These are phyloP conservation scores for Artemisia argyi DNA, from an alignment of 129 eudicot species.

Conservation along the genomic window DNA sequence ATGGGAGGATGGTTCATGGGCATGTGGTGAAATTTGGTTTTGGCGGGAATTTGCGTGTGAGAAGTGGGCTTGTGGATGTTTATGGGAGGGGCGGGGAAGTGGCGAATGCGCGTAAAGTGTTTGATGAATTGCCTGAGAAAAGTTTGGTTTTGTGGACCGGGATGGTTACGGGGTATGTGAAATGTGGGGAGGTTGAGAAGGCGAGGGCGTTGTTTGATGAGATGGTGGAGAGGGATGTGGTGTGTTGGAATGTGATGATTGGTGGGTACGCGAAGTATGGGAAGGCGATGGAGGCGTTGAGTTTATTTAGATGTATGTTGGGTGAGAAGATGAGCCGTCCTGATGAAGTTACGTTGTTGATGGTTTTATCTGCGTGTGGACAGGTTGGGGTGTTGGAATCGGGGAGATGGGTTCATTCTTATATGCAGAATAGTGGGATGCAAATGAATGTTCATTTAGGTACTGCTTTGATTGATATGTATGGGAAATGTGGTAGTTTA, in stretches of 20 bases:
- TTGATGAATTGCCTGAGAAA: slow-evolving; percentile 61
- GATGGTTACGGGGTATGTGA: slow-evolving; percentile 69
- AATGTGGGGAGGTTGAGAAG: slow-evolving; percentile 50
- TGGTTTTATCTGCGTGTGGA: slow-evolving; percentile 71
- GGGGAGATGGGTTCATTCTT: slow-evolving; percentile 81
- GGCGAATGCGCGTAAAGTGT: slow-evolving; percentile 54
- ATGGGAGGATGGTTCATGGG: slow-evolving; percentile 54
- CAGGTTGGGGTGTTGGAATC: slow-evolving; percentile 80
- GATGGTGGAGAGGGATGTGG: slow-evolving; percentile 57
- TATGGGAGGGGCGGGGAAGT: slow-evolving; percentile 59
- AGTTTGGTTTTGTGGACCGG: slow-evolving; percentile 65
- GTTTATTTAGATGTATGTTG: slow-evolving; percentile 57
- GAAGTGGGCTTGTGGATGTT: slow-evolving; percentile 70
- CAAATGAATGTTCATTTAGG: slow-evolving; percentile 53
- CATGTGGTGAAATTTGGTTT: slow-evolving; percentile 62
- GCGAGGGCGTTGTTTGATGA: slow-evolving; percentile 67
- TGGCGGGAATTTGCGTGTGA: slow-evolving; percentile 58
- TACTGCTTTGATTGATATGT: slow-evolving; percentile 80
- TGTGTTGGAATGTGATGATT: slow-evolving; percentile 90
- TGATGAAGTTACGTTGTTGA: slow-evolving; percentile 61
- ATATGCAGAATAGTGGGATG: slow-evolving; percentile 29
- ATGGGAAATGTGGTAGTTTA: slow-evolving; percentile 75
- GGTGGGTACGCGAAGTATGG: slow-evolving; percentile 74
- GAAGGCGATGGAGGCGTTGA: slow-evolving; percentile 60
- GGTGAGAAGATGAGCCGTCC: slow-evolving; percentile 39